Base-by-base conservation (phyloP, 176 grass and related monocot genomes). In the Triticum monococcum region DNA sequence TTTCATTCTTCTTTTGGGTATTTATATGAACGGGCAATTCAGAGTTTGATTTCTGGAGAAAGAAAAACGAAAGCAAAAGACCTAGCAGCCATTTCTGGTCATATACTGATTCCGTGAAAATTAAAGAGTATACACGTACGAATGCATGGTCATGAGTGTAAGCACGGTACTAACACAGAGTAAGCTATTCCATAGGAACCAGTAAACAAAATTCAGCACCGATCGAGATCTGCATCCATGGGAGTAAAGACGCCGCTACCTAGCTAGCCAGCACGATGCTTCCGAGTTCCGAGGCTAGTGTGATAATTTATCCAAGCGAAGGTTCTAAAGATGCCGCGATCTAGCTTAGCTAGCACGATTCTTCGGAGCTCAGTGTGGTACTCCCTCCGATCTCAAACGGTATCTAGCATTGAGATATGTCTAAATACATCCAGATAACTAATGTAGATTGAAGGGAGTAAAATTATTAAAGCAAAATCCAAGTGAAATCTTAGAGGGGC, bases 1-100 rank as follows among this genome's bases (percentile, higher is more conserved):
- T 80, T 90, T 82, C 64, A 72, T 86, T 86, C 30, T 79, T 88
- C 35, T 13, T 8, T n/a, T 56, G 12, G 5, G n/a, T 61, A 35
- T 37, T 60, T 79, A 38, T 79, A 38, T 13, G 17, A 41, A 64
- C 24, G 36, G 36, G n/a, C 43, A 17, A 59, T 64, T 40, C 45
- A 46, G 45, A 46, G 45, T 46, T 46, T 46, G 45, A 46, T 46
- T 46, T 12, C 12, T 46, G 50, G 16, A 18, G 2, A 54, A 17
- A 54, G 5, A 18, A 54, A 54, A 54, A 2, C 14, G 18, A 7
- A 54, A 54, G 0, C 16, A 54, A 54, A 18, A 54, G 50, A 54
- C 18, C 17, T 52, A 52, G 48, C 43, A 87, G 31, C n/a, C 11
- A 20, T 86, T 38, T 78, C 84, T 78, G 37, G 52, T 30, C 16